phyloP scores from a whole-genome alignment of 2,329 filamentous ascomycete genomes.

The Arthroderma sp. region DNA sequence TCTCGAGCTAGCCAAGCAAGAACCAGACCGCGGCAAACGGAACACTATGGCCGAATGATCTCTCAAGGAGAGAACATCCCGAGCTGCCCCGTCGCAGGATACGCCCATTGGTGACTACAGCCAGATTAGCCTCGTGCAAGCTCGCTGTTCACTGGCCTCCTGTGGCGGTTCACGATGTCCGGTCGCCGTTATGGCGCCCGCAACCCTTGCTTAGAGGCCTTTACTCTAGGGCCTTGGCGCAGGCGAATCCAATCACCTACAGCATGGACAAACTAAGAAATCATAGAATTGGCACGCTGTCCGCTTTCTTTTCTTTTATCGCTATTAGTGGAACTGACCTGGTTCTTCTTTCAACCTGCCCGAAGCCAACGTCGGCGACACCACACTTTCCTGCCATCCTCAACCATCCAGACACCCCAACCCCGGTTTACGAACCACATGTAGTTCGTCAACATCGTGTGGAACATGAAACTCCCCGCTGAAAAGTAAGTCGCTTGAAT shows the following conservation, averaged over 20 bases:
- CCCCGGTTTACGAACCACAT: neutral
- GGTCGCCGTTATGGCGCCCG: neutral
- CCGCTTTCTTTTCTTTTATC: constrained; percentile 3
- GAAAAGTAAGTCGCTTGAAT: neutral
- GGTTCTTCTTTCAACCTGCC: neutral
- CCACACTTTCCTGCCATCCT: neutral
- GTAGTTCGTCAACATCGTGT: neutral
- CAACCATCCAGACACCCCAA: neutral
- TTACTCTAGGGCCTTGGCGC: neutral
- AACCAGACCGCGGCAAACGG: neutral
- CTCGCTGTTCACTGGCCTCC: neutral
- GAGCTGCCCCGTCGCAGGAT: neutral
- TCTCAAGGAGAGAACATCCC: neutral
- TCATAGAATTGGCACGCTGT: neutral
- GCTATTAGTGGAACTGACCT: neutral
- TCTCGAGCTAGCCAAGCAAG: neutral
- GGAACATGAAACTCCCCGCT: constrained; percentile 1
- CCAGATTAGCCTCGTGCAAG: neutral
- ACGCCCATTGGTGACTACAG: neutral
- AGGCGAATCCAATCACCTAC: neutral
- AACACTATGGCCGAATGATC: neutral
- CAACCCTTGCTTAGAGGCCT: neutral
- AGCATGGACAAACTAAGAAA: neutral
- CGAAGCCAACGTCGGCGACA: neutral
- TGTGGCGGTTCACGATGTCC: neutral